A percentile compares a stretch with the other conserved stretches of the same genome.
phyloP scores from a whole-genome alignment of 495 filamentous ascomycete species.

The Cercophora newfieldiana region DNA sequence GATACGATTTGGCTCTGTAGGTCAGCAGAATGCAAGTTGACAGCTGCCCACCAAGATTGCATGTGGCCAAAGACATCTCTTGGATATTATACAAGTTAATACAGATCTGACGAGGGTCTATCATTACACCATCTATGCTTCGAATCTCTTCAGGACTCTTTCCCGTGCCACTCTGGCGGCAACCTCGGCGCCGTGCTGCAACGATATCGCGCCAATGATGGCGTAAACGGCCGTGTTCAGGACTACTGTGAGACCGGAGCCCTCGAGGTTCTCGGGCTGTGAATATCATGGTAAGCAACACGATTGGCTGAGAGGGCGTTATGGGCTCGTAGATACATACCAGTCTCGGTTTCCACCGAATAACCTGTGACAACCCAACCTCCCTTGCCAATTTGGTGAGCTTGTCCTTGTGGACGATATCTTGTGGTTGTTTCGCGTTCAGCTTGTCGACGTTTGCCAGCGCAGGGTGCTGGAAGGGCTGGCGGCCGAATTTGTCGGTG shows the following conservation, averaged over 20 bases:
- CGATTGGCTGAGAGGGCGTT: not conserved
- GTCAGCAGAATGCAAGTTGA: not conserved
- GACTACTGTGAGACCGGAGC: slow-evolving; percentile 71
- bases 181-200: slow-evolving; percentile 79
- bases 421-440: slow-evolving; percentile 51
- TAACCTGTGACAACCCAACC: slow-evolving; percentile 68
- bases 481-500: slow-evolving; percentile 53
- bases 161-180: slow-evolving; percentile 75
- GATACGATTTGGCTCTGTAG: not conserved
- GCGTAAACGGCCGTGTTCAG: slow-evolving; percentile 77
- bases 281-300: slow-evolving; percentile 15
- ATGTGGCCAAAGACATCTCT: not conserved
- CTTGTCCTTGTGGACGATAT: slow-evolving; percentile 57
- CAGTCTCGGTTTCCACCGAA: slow-evolving; percentile 83
- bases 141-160: slow-evolving; percentile 62
- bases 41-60: not conserved
- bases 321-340: slow-evolving; percentile 54
- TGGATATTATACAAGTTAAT: slow-evolving; percentile 34
- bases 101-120: slow-evolving; percentile 16
- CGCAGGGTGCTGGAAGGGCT: slow-evolving; percentile 71
- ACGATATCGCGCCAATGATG: slow-evolving; percentile 80
- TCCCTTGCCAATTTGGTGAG: slow-evolving; percentile 64
- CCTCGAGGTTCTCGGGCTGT: slow-evolving; percentile 68
- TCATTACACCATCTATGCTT: slow-evolving; percentile 24
- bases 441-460: slow-evolving; percentile 72